phyloP scores from a whole-genome alignment of 805 yeast species.

The Hanseniaspora lachancei region DNA sequence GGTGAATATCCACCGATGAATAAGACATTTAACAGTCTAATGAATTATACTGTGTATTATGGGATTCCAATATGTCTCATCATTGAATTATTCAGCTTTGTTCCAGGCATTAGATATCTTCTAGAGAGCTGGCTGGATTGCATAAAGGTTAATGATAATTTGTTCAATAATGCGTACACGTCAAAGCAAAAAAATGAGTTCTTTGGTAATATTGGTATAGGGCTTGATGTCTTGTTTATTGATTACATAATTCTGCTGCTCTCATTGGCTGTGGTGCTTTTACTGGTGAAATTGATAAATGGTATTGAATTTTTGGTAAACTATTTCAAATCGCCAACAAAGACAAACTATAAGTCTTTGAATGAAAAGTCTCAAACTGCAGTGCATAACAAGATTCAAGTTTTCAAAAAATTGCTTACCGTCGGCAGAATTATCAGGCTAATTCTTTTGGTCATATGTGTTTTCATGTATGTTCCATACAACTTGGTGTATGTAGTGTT shows the following conservation, averaged over 20 bases:
- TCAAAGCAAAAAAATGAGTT: conserved; percentile 5
- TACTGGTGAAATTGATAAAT: background rate
- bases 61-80: conserved; percentile 15
- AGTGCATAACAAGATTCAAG: background rate
- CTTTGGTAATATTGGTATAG: background rate
- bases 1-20: conserved; percentile 33
- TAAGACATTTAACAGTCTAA: conserved; percentile 33
- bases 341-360: background rate
- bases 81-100: conserved; percentile 26
- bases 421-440: conserved; percentile 26
- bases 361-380: background rate
- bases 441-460: conserved; percentile 31
- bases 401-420: conserved; percentile 14
- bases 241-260: conserved; percentile 4
- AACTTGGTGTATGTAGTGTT: conserved; percentile 62
- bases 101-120: conserved; percentile 25
- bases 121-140: conserved; percentile 40
- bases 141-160: conserved; percentile 25
- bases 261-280: background rate
- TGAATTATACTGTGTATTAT: conserved; percentile 15
- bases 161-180: background rate
- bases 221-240: background rate
- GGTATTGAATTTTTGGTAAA: background rate
- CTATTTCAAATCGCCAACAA: background rate
- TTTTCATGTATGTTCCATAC: conserved; percentile 60